phyloP scores from a whole-genome alignment of 1,284 basidiomycete species.

The Pterulicium gracile region DNA sequence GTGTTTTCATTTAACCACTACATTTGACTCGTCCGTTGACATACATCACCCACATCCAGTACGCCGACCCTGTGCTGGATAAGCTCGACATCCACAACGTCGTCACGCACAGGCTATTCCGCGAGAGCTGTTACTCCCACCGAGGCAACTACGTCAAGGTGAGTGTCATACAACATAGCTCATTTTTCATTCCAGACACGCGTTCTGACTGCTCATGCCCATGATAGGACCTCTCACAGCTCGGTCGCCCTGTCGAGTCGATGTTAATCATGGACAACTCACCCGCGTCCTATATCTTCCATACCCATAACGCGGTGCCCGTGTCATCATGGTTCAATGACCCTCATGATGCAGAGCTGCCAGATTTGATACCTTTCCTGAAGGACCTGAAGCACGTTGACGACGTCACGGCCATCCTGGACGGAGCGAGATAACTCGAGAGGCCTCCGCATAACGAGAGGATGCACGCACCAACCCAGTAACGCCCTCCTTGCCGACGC shows the following conservation, averaged over 20 bases:
- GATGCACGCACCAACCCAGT: no score
- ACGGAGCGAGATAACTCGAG: conserved; percentile 60
- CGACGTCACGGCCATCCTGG: conserved; percentile 89
- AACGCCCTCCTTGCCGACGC: no score
- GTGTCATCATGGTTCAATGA: conserved; percentile 99
- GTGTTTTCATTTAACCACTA: conserved; percentile 5
- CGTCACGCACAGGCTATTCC: conserved; percentile 92
- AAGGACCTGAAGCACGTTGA: conserved; percentile 78
- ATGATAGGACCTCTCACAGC: conserved; percentile 97
- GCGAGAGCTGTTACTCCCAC: conserved; percentile 98
- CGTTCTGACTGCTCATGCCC: no score
- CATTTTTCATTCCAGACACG: no score
- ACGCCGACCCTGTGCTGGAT: conserved; percentile 97
- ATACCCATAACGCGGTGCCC: conserved; percentile 97
- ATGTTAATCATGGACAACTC: conserved; percentile 99
- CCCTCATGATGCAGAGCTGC: conserved; percentile 94
- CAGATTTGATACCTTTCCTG: conserved; percentile 91
- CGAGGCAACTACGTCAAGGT: conserved; percentile 99
- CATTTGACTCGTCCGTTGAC: conserved; percentile 6
- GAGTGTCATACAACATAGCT: no score
- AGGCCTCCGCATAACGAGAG: no score
- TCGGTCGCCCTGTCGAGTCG: conserved; percentile 86
- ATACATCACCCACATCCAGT: conserved; percentile 39
- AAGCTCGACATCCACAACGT: conserved; percentile 90
- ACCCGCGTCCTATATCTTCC: conserved; percentile 98